phyloP scores from a whole-genome alignment of 2,329 filamentous ascomycete species.

The Aureobasidium sp. region DNA sequence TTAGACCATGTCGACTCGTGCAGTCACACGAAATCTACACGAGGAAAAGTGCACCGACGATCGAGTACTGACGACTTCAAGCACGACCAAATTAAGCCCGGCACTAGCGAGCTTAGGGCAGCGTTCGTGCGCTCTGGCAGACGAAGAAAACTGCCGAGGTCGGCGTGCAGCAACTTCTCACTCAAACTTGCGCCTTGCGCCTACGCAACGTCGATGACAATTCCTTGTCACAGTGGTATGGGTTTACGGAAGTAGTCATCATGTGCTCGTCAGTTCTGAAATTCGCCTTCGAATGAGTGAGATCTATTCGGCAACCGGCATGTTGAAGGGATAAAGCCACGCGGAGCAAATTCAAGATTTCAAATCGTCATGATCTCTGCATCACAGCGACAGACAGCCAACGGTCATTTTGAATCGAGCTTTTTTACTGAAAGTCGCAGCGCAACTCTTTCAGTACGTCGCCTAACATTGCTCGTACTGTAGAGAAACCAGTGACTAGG shows the following conservation, averaged over 20 bases:
- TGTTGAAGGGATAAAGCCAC: background rate
- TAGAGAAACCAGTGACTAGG: background rate
- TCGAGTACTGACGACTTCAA: constrained; percentile 9
- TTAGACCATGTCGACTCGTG: constrained; percentile 10
- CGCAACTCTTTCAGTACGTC: background rate
- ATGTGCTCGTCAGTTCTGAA: background rate
- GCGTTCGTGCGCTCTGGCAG: background rate
- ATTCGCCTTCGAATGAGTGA: background rate
- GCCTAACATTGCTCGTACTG: background rate
- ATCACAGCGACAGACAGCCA: background rate
- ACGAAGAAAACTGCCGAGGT: background rate
- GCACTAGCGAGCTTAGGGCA: constrained; percentile 8
- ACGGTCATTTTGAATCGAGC: no score
- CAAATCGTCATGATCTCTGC: background rate
- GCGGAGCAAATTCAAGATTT: background rate
- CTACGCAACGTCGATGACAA: background rate
- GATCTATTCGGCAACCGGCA: background rate
- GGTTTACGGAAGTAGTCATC: background rate
- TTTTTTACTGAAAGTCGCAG: no score
- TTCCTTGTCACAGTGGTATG: background rate
- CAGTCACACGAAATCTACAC: constrained; percentile 3
- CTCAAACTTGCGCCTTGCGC: background rate
- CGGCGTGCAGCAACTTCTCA: background rate
- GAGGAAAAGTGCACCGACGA: constrained; percentile 5
- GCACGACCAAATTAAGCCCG: constrained; percentile 7